Conservation (phyloP, 2,329 filamentous ascomycete species). For the Aspergillus terreus region DNA sequence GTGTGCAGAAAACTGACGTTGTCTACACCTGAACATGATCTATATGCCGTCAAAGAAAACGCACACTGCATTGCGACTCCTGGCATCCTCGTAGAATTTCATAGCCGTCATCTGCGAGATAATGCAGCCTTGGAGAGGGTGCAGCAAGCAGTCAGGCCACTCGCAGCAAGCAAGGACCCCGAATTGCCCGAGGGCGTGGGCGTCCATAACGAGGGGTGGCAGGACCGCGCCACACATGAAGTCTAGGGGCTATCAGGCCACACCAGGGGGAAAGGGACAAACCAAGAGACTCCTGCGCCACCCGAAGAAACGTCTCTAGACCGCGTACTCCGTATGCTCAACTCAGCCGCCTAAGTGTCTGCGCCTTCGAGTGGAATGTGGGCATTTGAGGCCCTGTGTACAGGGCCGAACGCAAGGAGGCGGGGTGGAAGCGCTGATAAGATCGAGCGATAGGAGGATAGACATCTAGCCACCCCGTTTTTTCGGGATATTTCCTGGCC, state of each 20-base stretch:
- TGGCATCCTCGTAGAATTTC: conserved; percentile 12
- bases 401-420: conserved; percentile 8
- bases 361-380: conserved; percentile 10
- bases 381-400: not conserved
- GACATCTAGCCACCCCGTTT: conserved; percentile 4
- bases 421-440: conserved; percentile 10
- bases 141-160: not conserved
- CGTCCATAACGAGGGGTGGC: not conserved
- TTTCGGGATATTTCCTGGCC: conserved; percentile 2
- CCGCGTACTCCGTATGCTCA: not conserved
- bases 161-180: not conserved
- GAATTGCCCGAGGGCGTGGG: not conserved
- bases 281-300: not conserved
- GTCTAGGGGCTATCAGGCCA: not conserved
- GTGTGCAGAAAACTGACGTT: too few species aligned
- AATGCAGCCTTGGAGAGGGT: conserved; percentile 6
- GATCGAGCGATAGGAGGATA: conserved; percentile 13
- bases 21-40: too few species aligned
- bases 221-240: not conserved
- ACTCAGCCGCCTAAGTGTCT: not conserved
- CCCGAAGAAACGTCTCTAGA: not conserved
- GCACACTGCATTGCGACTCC: not conserved
- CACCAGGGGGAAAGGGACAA: not conserved
- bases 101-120: conserved; percentile 9
- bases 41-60: not conserved